These are phyloP conservation scores for Cephalotrichum gorgonifer DNA, from an alignment of 2,329 filamentous ascomycete species.

Conservation along the genomic window DNA sequence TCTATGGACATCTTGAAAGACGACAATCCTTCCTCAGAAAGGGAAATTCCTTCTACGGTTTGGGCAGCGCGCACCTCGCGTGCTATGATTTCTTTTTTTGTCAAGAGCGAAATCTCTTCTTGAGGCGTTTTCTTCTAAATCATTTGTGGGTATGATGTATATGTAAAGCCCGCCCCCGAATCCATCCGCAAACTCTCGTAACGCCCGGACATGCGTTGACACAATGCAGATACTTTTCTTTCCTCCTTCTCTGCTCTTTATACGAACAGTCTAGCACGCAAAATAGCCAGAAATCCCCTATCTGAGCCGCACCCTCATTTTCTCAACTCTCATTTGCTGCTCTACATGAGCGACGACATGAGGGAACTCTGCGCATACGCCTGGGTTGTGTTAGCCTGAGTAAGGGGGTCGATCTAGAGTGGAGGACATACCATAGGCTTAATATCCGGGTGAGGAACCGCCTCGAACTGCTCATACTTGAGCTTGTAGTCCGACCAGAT, in stretches of 20 bases:
- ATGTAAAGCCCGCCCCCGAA: background rate
- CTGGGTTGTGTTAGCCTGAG: slow-evolving; percentile 26
- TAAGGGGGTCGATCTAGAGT: background rate
- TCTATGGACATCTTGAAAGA: slow-evolving; percentile 32
- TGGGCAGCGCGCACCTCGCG: background rate
- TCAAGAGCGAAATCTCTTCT: background rate
- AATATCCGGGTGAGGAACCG: slow-evolving; percentile 91
- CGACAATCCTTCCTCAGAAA: background rate
- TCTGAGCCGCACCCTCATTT: background rate
- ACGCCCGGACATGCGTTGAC: slow-evolving; percentile 4
- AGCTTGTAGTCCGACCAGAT: slow-evolving; percentile 87
- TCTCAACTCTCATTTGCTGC: background rate
- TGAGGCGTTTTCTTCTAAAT: background rate
- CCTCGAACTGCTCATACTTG: slow-evolving; percentile 86
- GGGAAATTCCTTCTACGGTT: background rate
- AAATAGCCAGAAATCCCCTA: background rate
- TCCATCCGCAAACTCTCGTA: background rate
- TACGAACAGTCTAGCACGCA: background rate
- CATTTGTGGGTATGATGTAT: slow-evolving; percentile 3
- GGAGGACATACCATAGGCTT: slow-evolving; percentile 65
- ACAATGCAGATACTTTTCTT: background rate
- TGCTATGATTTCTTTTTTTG: background rate
- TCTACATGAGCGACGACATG: slow-evolving; percentile 50
- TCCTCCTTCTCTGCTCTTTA: background rate
- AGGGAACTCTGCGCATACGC: slow-evolving; percentile 79